Evolutionary conservation across 805 yeast genomes (phyloP), one percentile per base, ranked within the genome.

Genomic region (Candida khao-thaluensis): DNA sequence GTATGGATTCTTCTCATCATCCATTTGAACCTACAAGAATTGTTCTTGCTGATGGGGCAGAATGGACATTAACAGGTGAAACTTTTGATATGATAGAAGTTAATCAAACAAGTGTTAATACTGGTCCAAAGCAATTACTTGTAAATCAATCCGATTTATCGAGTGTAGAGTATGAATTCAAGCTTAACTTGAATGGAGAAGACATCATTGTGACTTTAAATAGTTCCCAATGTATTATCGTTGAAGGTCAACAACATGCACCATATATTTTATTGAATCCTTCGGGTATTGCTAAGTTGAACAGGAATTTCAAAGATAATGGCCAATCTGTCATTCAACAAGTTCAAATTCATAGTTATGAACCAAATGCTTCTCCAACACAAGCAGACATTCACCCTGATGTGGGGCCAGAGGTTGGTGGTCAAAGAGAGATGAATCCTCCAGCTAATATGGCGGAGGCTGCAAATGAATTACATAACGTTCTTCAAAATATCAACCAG

Each of bases 141-240:
- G 56, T 64, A 4, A 53, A 58, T 35, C 68, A 61, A 44, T 32
- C 57, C 4, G 58, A 54, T 17, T 38, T 60, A 5, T 49, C 63
- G 3, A 35, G 52, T 3, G 38, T 48, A 4, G 52, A 48, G 7
- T 68, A 60, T 41, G 57, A 56, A 38, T 47, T 63, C 18, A 42
- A 48, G 4, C 28, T 56, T 16, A 43, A 40, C 8, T 37, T 44
- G 12, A 36, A 23, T 18, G 23, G 12, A 6, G 15, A 32, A 22
- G 22, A 11, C 3, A 36, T 22, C 2, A 18, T 11, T 2, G 60
- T 56, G 2, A 40, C 41, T 2, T 53, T 71, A 37, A 59, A 59
- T 31, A 53, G 69, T 0, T 67, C 70, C 17, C 74, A 72, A 33
- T 69, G 75, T 46, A 68, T 71, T 9, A 43, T 71, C 5, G 76